Evolutionary conservation across 2,329 filamentous ascomycete species (phyloP).

Genomic region (Epichloe elymi): DNA sequence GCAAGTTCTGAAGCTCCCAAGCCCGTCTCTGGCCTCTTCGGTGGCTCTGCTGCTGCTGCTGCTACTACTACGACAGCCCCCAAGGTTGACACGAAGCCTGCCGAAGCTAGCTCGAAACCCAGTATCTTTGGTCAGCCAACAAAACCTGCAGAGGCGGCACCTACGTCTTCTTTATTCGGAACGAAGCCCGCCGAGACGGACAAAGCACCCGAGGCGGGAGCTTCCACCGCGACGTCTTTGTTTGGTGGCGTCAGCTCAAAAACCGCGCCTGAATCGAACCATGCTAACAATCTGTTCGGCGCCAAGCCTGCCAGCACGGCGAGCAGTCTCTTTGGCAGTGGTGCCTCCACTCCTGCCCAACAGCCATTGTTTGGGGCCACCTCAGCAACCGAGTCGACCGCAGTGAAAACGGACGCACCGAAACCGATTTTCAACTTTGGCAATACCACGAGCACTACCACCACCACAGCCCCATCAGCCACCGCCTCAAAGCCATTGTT

Average conservation of each 20-base stretch:
- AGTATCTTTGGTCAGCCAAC: conserved; percentile 12
- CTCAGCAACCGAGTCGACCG: conserved; percentile 6
- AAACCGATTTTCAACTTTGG: conserved; percentile 23
- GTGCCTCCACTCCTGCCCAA: conserved; percentile 9
- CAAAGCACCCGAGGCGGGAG: conserved; percentile 12
- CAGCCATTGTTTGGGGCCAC: conserved; percentile 7
- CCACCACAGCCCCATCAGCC: conserved; percentile 16
- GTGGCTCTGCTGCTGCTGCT: conserved; percentile 1
- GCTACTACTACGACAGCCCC: background rate
- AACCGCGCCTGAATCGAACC: conserved; percentile 6
- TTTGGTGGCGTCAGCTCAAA: conserved; percentile 6
- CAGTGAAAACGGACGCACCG: conserved; percentile 8
- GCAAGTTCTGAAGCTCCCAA: conserved; percentile 15
- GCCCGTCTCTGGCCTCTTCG: conserved; percentile 13
- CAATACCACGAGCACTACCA: conserved; percentile 12
- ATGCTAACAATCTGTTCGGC: conserved; percentile 14
- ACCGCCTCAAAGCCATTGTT: conserved; percentile 24
- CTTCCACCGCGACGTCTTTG: conserved; percentile 8
- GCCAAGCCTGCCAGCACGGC: conserved; percentile 9
- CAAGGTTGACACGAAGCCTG: conserved; percentile 14
- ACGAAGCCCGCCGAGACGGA: conserved; percentile 17
- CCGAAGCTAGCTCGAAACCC: conserved; percentile 22
- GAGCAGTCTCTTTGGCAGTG: conserved; percentile 3
- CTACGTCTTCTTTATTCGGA: conserved; percentile 22
- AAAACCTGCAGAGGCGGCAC: conserved; percentile 8